A percentile compares a stretch with the other conserved stretches of the same genome.
phyloP scores from a whole-genome alignment of 169 alveolate genomes.

The Perkinsus olseni region DNA sequence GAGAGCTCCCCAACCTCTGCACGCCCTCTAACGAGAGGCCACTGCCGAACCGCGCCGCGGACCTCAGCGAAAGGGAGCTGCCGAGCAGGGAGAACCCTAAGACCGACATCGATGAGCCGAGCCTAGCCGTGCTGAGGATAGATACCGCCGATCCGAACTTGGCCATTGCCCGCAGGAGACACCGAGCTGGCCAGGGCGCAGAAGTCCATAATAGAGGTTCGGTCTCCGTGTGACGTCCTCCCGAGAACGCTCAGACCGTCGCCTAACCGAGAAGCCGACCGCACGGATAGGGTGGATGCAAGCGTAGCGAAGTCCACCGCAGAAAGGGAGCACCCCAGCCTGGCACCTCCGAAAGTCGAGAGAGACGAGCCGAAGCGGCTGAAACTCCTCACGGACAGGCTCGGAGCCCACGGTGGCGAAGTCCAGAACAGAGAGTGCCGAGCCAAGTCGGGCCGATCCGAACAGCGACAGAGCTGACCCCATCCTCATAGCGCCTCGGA shows the following conservation, averaged over 20 bases:
- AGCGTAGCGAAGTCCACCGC: conserved; percentile 3
- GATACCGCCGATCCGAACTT: neutral
- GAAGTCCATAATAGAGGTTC: conserved; percentile 2
- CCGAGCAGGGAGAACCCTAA: neutral
- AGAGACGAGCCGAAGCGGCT: conserved; percentile 10
- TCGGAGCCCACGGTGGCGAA: neutral
- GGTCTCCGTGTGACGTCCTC: neutral
- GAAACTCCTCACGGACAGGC: neutral
- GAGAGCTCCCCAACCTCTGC: neutral
- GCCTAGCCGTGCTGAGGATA: neutral
- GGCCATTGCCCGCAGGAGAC: neutral
- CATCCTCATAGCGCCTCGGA: neutral
- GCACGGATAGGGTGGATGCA: neutral
- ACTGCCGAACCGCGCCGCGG: neutral
- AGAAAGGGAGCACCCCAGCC: conserved; percentile 5
- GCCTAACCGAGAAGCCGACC: neutral
- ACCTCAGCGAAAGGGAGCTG: neutral
- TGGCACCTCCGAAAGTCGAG: neutral
- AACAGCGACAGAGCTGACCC: neutral
- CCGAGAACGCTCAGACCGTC: neutral
- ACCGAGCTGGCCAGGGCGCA: neutral
- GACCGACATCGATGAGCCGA: conserved; percentile 1
- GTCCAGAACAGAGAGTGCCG: neutral
- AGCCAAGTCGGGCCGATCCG: neutral
- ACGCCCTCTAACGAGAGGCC: neutral